Base-by-base conservation (phyloP, 345 rosid genomes). In the Hibiscus mutabilis region DNA sequence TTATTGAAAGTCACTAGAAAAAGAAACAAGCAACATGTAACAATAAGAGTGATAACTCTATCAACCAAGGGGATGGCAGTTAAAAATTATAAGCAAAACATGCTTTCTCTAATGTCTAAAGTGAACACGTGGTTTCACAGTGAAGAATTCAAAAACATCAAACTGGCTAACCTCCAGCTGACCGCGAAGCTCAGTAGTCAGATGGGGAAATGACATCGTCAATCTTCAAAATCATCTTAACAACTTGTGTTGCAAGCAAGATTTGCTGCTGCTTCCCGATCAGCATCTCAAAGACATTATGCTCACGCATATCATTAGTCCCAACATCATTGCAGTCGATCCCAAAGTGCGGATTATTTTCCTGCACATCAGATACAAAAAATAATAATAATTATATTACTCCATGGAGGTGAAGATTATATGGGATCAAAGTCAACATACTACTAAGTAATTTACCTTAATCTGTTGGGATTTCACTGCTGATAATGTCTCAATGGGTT, bases 201-300 rank as follows among this genome's bases (percentile, higher is more conserved):
- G 89, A 77, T 4, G 95, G 95, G 27, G 96, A 85, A 74, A 95
- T 95, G 66, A 95, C 97, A 82, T 95, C 99, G n/a, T 95, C 99
- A 42, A 92, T 95, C 81, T 95, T 95, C 69, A 95, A 73, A n/a
- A 95, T 90, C 99, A 95, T 96, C 82, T 96, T 96, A 49, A 96
- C 98, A 56, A 96, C 99, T 77, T 96, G 98, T 9, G 99, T 96
- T 16, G 99, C 98, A 29, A 92, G 91, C 56, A 95, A 79, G 63
- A 90, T 86, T 85, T 95, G 99, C 81, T 95, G 98, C 83, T 95
- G 94, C 86, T 92, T 92, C 60, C 99, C 99, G 2, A 92, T 96
- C 83, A 91, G 75, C 16, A 95, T 89, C 86, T 92, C 98, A 29
- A 92, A 96, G 24, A 96, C 98, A 44, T 89, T 78, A 70, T 92